These are phyloP conservation scores for Beta lomatogona DNA, from an alignment of 179 eudicot genomes.

Conservation along the genomic window DNA sequence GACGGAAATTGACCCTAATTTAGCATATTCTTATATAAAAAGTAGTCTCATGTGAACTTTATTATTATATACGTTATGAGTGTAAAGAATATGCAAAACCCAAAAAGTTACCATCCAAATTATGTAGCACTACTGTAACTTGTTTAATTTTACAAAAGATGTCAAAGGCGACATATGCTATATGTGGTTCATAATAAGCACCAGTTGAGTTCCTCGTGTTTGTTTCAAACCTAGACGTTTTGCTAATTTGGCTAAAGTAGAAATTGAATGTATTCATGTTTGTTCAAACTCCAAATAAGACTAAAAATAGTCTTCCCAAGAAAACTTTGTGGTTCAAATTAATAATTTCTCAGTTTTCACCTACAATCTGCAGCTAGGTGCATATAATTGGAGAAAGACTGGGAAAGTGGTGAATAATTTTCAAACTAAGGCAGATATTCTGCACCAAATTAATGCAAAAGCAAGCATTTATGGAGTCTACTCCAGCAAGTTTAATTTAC, in stretches of 20 bases:
- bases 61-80: no score
- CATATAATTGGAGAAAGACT: constrained; percentile 8
- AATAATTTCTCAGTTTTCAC: constrained; percentile 9
- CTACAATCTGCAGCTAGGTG: constrained; percentile 5
- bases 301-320: constrained; percentile 11
- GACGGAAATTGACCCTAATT: no score
- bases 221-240: not conserved
- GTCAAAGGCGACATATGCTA: no score
- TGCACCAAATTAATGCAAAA: constrained; percentile 26
- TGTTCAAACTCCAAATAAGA: no score
- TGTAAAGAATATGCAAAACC: no score
- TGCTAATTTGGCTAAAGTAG: not conserved
- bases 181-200: no score
- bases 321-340: not conserved
- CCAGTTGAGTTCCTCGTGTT: no score
- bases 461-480: not conserved
- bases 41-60: no score
- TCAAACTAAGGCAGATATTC: constrained; percentile 21
- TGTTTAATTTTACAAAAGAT: no score
- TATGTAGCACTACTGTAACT: no score
- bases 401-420: constrained; percentile 1
- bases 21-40: no score
- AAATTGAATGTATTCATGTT: not conserved
- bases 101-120: no score
- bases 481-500: not conserved